Base-by-base conservation (phyloP, 495 filamentous ascomycete genomes). In the Daldinia caldariorum region DNA sequence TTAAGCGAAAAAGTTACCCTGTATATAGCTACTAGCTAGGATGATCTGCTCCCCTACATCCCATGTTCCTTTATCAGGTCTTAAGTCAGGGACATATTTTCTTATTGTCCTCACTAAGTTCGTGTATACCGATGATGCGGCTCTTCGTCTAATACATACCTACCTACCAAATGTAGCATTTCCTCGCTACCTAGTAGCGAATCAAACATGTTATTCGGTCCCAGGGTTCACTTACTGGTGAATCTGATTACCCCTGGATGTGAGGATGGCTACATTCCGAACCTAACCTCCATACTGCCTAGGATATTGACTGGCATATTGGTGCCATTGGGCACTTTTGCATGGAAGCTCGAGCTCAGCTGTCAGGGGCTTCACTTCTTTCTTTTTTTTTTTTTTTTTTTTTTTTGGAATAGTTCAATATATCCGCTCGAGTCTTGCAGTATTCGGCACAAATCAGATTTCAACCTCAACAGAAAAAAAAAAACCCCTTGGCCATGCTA, bases 231-330 rank as follows among this genome's bases (percentile, higher is more conserved):
- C 14, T 22, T 53, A 38, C 20, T 62, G 16, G 35, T 18, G 13
- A 53, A 53, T 53, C 13, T 53, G n/a, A 47, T 9, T 34, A 51
- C 59, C 37, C 50, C 37, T 31, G 53, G 47, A 49, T 53, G 16
- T 29, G 34, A 53, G 47, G 39, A 53, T 31, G 34, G 26, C 32
- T 29, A n/a, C 26, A 53, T n/a, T 12, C 26, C 26, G 26, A 29
- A 10, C 22, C 49, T 53, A 31, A 8, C 13, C 26, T 32, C 22
- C 5, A 16, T 26, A 26, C 3, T 3, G 49, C 4, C 18, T 1
- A 22, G 0, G 43, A 13, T 22, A 13, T 47, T 13, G 2, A 47
- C 43, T 22, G 7, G 10, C 9, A 47, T 12, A 47, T 10, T 9
- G 43, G 43, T 22, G 5, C 16, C 12, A 9, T 47, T 9, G 10